A percentile compares a stretch with the other conserved stretches of the same genome.
phyloP scores from a whole-genome alignment of 306 rosid genomes.

The Sicyos edulis region DNA sequence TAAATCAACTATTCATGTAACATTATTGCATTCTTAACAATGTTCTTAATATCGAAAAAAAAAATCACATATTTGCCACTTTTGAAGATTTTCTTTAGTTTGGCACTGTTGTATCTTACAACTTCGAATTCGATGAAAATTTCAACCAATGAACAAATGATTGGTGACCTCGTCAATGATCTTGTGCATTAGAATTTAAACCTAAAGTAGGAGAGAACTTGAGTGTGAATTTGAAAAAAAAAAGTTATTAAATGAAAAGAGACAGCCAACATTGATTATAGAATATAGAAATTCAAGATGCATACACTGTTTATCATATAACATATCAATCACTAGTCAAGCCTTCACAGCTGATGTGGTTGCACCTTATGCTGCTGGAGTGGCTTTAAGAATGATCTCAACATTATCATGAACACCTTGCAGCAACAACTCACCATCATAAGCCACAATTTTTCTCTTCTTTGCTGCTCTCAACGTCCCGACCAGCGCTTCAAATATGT shows the following conservation, averaged over 20 bases:
- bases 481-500: constrained; percentile 44
- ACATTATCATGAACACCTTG: constrained; percentile 97
- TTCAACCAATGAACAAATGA: background rate
- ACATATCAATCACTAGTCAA: background rate
- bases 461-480: constrained; percentile 90
- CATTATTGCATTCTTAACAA: no score
- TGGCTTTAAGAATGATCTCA: constrained; percentile 64
- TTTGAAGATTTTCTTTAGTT: background rate
- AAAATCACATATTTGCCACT: no score
- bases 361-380: constrained; percentile 27
- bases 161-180: background rate
- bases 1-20: no score
- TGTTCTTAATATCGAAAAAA: no score
- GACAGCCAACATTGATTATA: background rate
- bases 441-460: constrained; percentile 55
- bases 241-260: background rate
- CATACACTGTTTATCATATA: constrained; percentile 1
- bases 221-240: background rate
- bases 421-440: constrained; percentile 78
- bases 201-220: background rate
- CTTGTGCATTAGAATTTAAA: background rate
- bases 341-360: constrained; percentile 25
- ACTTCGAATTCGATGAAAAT: no score
- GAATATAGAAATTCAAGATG: constrained; percentile 14
- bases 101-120: background rate